Base-by-base conservation (phyloP, 768 basidiomycete genomes). In the Pisolithus albus region DNA sequence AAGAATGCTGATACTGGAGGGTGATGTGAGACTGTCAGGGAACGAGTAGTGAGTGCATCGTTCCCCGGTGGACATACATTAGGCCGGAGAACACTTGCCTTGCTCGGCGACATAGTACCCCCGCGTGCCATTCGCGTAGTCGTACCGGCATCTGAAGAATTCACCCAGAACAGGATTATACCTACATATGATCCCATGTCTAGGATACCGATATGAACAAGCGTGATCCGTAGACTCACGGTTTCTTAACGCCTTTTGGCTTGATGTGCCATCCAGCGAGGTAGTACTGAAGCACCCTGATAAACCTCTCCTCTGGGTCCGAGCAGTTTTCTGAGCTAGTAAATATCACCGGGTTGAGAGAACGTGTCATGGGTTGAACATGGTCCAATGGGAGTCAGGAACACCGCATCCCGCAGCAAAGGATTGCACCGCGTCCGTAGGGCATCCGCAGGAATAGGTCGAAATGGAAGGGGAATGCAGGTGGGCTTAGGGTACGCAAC, bases 181-280 rank as follows among this genome's bases (percentile, higher is more conserved):
- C 56, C 91, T 92, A 64, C 16, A 51, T 10, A 43, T 42, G 24
- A 30, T 52, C 55, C 47, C 56, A 52, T 43, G 41, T 42, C 46
- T 49, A 47, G 45, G n/a, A 11, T 23, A 30, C 16, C 37, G 18
- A 15, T 38, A 42, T 26, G 8, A 9, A 45, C 42, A 32, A 49
- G 46, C 46, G n/a, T 28, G 23, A 24, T 21, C 13, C 24, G 43
- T 23, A 24, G 54, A 75, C 88, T 71, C 62, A 93, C 82, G 95
- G 95, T 72, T 99, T 99, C 86, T 99, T 99, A 54, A 98, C 96
- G 49, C 93, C 96, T 72, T 89, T 94, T 58, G 96, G 94, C 70
- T 97, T 97, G 73, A 97, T 94, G 70, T 98, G 96, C 96, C 96
- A 99, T 21, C 96, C 96, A n/a, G 90, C 86, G 44, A 99, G 84